A percentile compares a stretch with the other conserved stretches of the same genome.
phyloP scores from a whole-genome alignment of 176 grass and related monocot species.

The Lolium rigidum region DNA sequence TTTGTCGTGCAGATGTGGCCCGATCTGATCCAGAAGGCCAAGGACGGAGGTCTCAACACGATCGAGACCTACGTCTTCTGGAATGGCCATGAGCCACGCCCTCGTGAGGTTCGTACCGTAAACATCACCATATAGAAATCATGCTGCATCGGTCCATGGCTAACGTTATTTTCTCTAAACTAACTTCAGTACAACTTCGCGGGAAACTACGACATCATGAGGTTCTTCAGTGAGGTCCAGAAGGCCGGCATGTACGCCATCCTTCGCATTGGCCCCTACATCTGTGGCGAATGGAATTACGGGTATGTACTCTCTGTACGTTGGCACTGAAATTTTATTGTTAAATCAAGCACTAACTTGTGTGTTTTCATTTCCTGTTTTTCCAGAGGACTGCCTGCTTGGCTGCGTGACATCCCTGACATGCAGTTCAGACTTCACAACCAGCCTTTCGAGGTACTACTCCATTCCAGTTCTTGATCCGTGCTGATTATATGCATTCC shows the following conservation, averaged over 20 bases:
- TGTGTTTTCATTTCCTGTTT: not conserved
- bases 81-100: slow-evolving; percentile 62
- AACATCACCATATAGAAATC: not conserved
- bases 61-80: slow-evolving; percentile 76
- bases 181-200: slow-evolving; percentile 57
- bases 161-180: not conserved
- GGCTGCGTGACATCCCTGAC: slow-evolving; percentile 57
- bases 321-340: not conserved
- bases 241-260: slow-evolving; percentile 65
- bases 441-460: slow-evolving; percentile 57
- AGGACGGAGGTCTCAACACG: slow-evolving; percentile 62
- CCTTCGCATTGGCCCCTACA: slow-evolving; percentile 76
- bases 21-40: slow-evolving; percentile 59
- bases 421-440: slow-evolving; percentile 68
- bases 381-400: slow-evolving; percentile 58
- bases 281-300: slow-evolving; percentile 80
- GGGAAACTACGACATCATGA: slow-evolving; percentile 58
- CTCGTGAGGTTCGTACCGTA: slow-evolving; percentile 32
- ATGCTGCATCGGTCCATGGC: not conserved
- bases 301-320: slow-evolving; percentile 39
- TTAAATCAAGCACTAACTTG: not conserved
- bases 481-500: not conserved
- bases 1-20: slow-evolving; percentile 60
- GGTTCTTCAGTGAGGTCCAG: slow-evolving; percentile 66
- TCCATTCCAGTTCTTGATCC: not conserved